Conservation (phyloP, 768 basidiomycete species). For the Mycena belliarum region DNA sequence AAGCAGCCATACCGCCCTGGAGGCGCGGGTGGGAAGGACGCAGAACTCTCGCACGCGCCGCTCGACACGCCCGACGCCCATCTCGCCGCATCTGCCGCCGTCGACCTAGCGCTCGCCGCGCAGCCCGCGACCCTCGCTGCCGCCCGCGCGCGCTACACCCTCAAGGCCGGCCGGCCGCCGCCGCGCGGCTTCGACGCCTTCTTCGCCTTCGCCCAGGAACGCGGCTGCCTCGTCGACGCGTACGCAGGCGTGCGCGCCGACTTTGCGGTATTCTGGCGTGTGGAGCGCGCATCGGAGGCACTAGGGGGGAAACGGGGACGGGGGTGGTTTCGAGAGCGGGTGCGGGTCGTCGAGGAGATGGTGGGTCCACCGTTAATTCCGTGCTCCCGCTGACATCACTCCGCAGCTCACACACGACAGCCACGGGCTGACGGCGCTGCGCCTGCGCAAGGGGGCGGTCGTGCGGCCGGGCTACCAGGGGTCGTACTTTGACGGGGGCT, state of each 20-base stretch:
- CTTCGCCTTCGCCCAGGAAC: conserved; percentile 4
- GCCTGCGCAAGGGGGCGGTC: not conserved
- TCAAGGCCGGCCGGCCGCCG: conserved; percentile 3
- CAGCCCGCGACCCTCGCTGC: not conserved
- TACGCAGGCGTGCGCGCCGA: conserved; percentile 6
- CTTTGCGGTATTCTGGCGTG: conserved; percentile 18
- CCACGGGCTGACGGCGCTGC: conserved; percentile 10
- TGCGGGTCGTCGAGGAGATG: not conserved
- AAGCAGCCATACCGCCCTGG: not conserved
- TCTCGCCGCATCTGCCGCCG: not conserved
- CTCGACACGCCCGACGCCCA: not conserved
- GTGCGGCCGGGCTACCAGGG: conserved; percentile 2
- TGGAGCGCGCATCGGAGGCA: not conserved
- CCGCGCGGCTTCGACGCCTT: conserved; percentile 16
- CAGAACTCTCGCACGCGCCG: not conserved
- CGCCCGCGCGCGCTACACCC: conserved; percentile 10
- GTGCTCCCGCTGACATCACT: not conserved
- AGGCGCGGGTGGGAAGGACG: not conserved
- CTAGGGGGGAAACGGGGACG: no score
- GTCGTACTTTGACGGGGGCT: conserved; percentile 19
- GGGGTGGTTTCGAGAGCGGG: conserved; percentile 17
- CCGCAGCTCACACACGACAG: not conserved
- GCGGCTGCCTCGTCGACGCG: conserved; percentile 2
- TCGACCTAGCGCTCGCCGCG: not conserved
- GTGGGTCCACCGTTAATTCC: not conserved